A percentile compares a stretch with the other conserved stretches of the same genome.
Conservation (phyloP, 2,329 filamentous ascomycete genomes). For the Botryosphaeria dothidea region DNA sequence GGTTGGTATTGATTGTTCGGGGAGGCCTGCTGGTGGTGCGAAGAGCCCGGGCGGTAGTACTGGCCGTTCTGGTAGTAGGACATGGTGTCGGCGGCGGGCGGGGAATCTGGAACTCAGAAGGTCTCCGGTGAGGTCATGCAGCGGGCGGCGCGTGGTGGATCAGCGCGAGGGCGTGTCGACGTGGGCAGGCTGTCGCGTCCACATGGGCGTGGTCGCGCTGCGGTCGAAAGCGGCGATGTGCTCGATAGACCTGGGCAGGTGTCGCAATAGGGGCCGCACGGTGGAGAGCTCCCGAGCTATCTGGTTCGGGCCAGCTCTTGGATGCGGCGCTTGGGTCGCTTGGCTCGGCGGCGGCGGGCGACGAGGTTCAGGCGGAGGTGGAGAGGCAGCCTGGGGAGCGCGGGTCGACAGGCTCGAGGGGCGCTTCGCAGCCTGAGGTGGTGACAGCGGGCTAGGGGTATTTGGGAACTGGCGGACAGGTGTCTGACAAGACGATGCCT, state of each 20-base stretch:
- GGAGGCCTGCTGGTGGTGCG: slow-evolving; percentile 42
- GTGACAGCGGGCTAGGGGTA: neutral
- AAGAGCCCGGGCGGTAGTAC: slow-evolving; percentile 47
- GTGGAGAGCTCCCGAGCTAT: slow-evolving; percentile 14
- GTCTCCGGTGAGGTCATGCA: slow-evolving; percentile 16
- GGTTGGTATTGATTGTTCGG: slow-evolving; percentile 38
- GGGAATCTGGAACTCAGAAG: neutral
- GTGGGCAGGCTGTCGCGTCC: neutral
- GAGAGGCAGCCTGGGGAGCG: neutral
- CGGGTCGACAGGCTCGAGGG: neutral
- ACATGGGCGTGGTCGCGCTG: slow-evolving; percentile 2
- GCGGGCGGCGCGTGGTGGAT: slow-evolving; percentile 5
- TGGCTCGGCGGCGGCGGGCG: neutral
- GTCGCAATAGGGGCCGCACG: slow-evolving; percentile 17
- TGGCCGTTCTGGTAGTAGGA: slow-evolving; percentile 58
- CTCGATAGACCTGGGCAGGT: neutral
- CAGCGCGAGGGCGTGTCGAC: neutral
- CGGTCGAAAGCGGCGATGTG: neutral
- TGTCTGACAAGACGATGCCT: slow-evolving; percentile 12
- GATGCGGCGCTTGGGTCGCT: neutral
- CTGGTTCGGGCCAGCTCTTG: slow-evolving; percentile 3
- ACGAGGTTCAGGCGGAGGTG: neutral
- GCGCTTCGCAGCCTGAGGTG: neutral
- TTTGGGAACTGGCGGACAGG: neutral
- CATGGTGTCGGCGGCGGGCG: slow-evolving; percentile 41